phyloP scores from a whole-genome alignment of 2,329 filamentous ascomycete genomes.

The Penicillium sp. region DNA sequence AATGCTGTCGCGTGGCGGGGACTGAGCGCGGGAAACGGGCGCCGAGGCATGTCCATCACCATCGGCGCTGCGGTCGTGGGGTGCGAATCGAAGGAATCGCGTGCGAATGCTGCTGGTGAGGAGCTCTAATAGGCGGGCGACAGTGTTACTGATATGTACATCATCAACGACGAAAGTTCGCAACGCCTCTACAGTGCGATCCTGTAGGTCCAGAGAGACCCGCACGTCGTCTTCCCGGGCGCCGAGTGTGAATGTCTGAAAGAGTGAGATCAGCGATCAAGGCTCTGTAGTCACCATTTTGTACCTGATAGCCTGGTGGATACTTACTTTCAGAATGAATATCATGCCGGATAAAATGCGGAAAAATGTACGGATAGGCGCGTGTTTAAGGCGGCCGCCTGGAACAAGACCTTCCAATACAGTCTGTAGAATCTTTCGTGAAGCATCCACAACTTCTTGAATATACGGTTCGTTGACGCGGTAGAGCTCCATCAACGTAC shows the following conservation, averaged over 20 bases:
- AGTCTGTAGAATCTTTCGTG: conserved; percentile 64
- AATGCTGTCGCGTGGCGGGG: conserved; percentile 43
- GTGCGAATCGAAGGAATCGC: conserved; percentile 63
- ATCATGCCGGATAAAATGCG: conserved; percentile 69
- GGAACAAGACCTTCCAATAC: conserved; percentile 66
- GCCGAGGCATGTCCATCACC: conserved; percentile 44
- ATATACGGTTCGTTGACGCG: conserved; percentile 67
- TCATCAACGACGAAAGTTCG: conserved; percentile 68
- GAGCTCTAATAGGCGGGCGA: conserved; percentile 65
- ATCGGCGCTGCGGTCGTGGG: conserved; percentile 55
- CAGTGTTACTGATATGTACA: conserved; percentile 67
- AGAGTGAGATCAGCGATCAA: neutral
- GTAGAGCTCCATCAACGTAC: conserved; percentile 54
- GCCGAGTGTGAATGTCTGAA: conserved; percentile 65
- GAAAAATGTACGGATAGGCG: conserved; percentile 69
- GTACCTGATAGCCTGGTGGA: neutral
- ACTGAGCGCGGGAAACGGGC: conserved; percentile 44
- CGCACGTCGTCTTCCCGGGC: conserved; percentile 67
- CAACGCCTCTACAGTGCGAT: conserved; percentile 64
- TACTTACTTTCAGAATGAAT: conserved; percentile 64
- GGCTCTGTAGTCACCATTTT: neutral
- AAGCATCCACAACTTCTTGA: conserved; percentile 66
- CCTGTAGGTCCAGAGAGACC: conserved; percentile 63
- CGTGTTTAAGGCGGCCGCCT: conserved; percentile 64
- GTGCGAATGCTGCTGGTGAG: conserved; percentile 64